Conservation (phyloP, 306 rosid species). For the Dalbergia cochinchinensis region DNA sequence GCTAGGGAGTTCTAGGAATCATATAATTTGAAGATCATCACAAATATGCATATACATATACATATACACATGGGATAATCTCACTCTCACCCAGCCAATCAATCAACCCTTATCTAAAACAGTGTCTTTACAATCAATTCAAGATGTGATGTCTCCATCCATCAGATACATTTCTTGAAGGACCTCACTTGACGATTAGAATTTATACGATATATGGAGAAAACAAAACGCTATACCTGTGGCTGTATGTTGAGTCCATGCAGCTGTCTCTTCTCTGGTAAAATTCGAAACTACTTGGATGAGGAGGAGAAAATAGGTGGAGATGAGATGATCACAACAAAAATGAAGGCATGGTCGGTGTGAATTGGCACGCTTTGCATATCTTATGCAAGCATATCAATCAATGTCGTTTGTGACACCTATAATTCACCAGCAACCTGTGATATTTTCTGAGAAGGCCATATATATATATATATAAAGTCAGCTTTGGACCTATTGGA, state of each 20-base stretch:
- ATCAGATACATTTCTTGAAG: background rate
- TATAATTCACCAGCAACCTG: background rate
- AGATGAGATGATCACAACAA: slow-evolving; percentile 17
- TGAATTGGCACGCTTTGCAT: background rate
- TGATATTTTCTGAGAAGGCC: background rate
- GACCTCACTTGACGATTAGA: background rate
- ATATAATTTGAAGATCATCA: slow-evolving; percentile 12
- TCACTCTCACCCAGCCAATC: background rate
- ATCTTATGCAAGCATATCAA: background rate
- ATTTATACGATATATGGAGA: background rate
- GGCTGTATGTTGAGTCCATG: slow-evolving; percentile 34
- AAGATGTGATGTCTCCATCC: slow-evolving; percentile 25
- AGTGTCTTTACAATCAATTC: background rate
- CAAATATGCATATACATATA: background rate
- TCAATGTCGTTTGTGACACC: slow-evolving; percentile 9
- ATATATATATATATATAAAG: slow-evolving; percentile 25
- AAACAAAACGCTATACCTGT: slow-evolving; percentile 26
- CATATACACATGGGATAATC: background rate
- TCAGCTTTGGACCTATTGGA: slow-evolving; percentile 3
- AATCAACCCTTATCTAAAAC: background rate
- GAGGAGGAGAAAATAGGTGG: background rate
- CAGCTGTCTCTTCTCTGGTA: background rate
- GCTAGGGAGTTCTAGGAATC: background rate
- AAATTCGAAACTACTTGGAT: slow-evolving; percentile 8
- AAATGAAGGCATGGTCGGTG: slow-evolving; percentile 8